Conservation (phyloP, 108 stramenopile genomes). For the Aurantiochytrium sp. region DNA sequence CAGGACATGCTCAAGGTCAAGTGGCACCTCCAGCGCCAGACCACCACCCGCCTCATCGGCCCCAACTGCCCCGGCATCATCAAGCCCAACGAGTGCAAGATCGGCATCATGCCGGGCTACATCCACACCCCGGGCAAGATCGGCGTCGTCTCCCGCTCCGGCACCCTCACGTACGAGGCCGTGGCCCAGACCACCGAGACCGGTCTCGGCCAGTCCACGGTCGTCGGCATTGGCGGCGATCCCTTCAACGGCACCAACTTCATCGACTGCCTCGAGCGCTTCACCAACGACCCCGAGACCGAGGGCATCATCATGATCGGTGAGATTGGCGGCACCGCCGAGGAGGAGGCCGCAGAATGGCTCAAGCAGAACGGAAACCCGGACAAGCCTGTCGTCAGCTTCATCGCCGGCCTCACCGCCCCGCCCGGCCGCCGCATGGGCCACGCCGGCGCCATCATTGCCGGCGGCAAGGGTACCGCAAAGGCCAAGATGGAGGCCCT, state of each 20-base stretch:
- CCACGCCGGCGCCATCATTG: slow-evolving; percentile 96
- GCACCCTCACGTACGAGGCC: slow-evolving; percentile 96
- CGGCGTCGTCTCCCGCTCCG: slow-evolving; percentile 89
- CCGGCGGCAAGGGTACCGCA: slow-evolving; percentile 94
- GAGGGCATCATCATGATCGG: slow-evolving; percentile 97
- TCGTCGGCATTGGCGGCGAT: slow-evolving; percentile 97
- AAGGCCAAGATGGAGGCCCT: slow-evolving; percentile 88
- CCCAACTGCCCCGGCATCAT: slow-evolving; percentile 99
- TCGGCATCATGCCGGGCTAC: slow-evolving; percentile 99
- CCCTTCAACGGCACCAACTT: slow-evolving; percentile 99
- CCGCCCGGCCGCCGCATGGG: slow-evolving; percentile 99
- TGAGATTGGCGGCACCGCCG: slow-evolving; percentile 94
- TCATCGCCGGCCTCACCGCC: slow-evolving; percentile 97
- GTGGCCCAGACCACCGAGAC: slow-evolving; percentile 91
- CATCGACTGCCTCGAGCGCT: slow-evolving; percentile 92
- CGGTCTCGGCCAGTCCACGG: slow-evolving; percentile 92
- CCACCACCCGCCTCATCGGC: slow-evolving; percentile 84
- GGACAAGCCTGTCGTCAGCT: slow-evolving; percentile 97
- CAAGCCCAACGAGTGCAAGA: slow-evolving; percentile 98
- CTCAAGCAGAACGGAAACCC: slow-evolving; percentile 86
- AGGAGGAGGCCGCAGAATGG: slow-evolving; percentile 98
- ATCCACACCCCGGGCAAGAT: slow-evolving; percentile 93
- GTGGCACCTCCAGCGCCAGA: slow-evolving; percentile 69
- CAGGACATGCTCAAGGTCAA: slow-evolving; percentile 98
- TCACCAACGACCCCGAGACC: slow-evolving; percentile 95